These are phyloP conservation scores for Cryptosporidium muris DNA, from an alignment of 169 alveolate species.

Conservation along the genomic window DNA sequence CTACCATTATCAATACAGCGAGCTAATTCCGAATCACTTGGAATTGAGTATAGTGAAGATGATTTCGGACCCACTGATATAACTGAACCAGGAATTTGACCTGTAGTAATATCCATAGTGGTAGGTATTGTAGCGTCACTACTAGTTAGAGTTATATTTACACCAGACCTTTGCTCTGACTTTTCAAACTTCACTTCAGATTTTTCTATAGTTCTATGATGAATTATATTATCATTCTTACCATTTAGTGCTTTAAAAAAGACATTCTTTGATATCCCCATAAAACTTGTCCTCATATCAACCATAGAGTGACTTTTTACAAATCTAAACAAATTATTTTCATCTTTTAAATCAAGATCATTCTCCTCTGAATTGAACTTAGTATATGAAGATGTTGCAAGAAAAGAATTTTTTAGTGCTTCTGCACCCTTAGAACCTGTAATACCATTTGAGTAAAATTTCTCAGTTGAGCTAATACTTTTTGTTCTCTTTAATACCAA, in stretches of 20 bases:
- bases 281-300: constrained; percentile 55
- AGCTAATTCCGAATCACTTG: constrained; percentile 41
- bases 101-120: not conserved
- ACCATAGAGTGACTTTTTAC: constrained; percentile 65
- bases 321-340: constrained; percentile 28
- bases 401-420: constrained; percentile 33
- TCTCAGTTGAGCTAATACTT: not conserved
- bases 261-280: constrained; percentile 61
- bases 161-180: constrained; percentile 12
- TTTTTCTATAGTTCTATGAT: not conserved
- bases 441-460: not conserved
- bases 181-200: not conserved
- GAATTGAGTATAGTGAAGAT: constrained; percentile 50
- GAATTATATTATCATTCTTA: not conserved
- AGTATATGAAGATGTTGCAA: constrained; percentile 20
- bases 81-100: constrained; percentile 12
- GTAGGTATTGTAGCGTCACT: constrained; percentile 7
- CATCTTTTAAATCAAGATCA: not conserved
- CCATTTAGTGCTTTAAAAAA: constrained; percentile 49
- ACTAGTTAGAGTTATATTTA: constrained; percentile 1
- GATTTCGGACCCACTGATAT: constrained; percentile 33
- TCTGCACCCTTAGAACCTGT: not conserved
- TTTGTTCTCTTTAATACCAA: not conserved
- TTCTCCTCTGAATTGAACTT: constrained; percentile 10
- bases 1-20: constrained; percentile 84